Conservation (phyloP, 108 stramenopile species). For the Pseudonitzschia pungens region DNA sequence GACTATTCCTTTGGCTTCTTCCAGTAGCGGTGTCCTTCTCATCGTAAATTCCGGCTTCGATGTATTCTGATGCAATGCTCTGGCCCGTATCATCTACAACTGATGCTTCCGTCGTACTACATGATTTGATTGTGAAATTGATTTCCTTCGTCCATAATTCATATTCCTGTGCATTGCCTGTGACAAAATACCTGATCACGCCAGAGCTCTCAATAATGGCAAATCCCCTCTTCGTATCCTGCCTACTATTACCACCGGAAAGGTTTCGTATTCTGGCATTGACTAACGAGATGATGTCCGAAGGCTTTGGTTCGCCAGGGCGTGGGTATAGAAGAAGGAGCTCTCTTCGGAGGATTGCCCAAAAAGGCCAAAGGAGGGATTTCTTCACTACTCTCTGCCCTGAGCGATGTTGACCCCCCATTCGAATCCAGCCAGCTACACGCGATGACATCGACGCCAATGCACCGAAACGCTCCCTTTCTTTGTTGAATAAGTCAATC, state of each 20-base stretch:
- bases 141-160: slow-evolving; percentile 43
- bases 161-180: slow-evolving; percentile 38
- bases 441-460: slow-evolving; percentile 52
- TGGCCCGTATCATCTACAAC: neutral
- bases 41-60: neutral
- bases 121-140: neutral
- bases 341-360: slow-evolving; percentile 56
- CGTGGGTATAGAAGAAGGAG: slow-evolving; percentile 46
- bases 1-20: neutral
- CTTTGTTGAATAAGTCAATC: slow-evolving; percentile 55
- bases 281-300: slow-evolving; percentile 43
- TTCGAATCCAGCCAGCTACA: slow-evolving; percentile 66
- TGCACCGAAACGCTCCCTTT: slow-evolving; percentile 61
- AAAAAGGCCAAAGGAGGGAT: slow-evolving; percentile 64
- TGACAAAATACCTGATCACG: slow-evolving; percentile 32
- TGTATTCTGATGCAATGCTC: neutral
- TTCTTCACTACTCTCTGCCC: slow-evolving; percentile 47
- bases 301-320: slow-evolving; percentile 51
- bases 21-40: slow-evolving; percentile 5
- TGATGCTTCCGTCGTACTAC: neutral
- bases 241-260: slow-evolving; percentile 36
- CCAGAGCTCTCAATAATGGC: slow-evolving; percentile 44
- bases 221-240: slow-evolving; percentile 52
- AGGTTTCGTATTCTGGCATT: slow-evolving; percentile 59
- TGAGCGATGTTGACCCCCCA: slow-evolving; percentile 49